Conservation (phyloP, 2,329 filamentous ascomycete species). For the Tolypocladium pustulatum region DNA sequence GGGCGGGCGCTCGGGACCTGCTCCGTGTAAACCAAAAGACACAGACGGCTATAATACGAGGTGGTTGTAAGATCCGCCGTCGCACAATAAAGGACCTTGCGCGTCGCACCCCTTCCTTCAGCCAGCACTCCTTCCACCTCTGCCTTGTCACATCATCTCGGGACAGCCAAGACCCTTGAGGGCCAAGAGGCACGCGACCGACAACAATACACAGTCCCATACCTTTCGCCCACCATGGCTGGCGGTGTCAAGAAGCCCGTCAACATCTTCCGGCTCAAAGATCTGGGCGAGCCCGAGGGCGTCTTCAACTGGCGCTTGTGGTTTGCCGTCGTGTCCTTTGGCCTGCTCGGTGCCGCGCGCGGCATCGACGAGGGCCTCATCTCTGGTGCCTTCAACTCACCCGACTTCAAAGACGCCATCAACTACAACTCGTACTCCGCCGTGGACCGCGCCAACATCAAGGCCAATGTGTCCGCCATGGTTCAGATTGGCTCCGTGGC, state of each 20-base stretch:
- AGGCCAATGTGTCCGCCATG: slow-evolving; percentile 71
- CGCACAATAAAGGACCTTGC: neutral
- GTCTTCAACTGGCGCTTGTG: slow-evolving; percentile 70
- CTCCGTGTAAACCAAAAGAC: neutral
- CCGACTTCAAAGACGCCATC: slow-evolving; percentile 51
- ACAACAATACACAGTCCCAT: neutral
- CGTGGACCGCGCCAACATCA: slow-evolving; percentile 52
- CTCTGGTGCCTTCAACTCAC: slow-evolving; percentile 57
- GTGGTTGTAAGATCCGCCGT: neutral
- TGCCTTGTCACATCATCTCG: neutral
- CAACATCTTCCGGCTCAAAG: slow-evolving; percentile 53
- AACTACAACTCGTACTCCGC: slow-evolving; percentile 41
- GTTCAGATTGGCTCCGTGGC: slow-evolving; percentile 69
- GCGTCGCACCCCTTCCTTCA: too few species aligned
- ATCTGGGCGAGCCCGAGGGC: slow-evolving; percentile 56
- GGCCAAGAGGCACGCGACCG: neutral
- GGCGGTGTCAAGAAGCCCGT: slow-evolving; percentile 44
- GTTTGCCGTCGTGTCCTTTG: slow-evolving; percentile 66
- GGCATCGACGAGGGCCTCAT: slow-evolving; percentile 78
- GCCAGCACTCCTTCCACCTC: neutral
- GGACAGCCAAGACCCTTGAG: neutral
- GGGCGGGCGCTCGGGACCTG: neutral
- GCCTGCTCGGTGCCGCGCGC: slow-evolving; percentile 64
- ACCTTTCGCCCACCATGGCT: slow-evolving; percentile 27
- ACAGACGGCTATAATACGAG: neutral